Evolutionary conservation across 139 green algal genomes (phyloP).

Genomic region (Chlorella vulgaris): DNA sequence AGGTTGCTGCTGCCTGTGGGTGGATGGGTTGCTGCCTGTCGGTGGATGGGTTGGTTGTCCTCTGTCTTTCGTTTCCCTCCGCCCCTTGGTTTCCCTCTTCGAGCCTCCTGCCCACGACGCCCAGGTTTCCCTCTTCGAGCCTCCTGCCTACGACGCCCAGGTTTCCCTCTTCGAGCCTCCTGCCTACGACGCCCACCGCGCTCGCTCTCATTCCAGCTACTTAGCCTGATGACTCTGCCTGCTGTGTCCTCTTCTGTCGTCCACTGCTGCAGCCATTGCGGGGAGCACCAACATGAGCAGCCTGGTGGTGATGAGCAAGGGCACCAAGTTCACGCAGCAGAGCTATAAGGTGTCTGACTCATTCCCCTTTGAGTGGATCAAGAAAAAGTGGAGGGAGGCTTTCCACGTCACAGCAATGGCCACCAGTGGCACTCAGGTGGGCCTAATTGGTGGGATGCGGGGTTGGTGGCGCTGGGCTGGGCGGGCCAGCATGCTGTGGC

Average conservation of each 20-base stretch:
- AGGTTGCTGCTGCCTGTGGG: too few species aligned
- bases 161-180: too few species aligned
- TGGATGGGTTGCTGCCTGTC: too few species aligned
- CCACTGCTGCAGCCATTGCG: constrained; percentile 27
- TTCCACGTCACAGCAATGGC: constrained; percentile 85
- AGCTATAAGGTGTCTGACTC: constrained; percentile 84
- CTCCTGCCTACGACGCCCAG: neutral
- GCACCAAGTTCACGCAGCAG: constrained; percentile 83
- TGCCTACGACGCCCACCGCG: neutral
- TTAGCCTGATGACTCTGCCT: neutral
- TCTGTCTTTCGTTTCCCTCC: too few species aligned
- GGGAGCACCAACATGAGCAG: constrained; percentile 25
- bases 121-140: neutral
- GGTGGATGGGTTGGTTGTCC: too few species aligned
- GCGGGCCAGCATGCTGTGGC: too few species aligned
- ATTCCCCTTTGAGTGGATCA: constrained; percentile 91
- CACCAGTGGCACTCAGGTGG: constrained; percentile 54
- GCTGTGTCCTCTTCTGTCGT: too few species aligned
- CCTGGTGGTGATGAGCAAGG: constrained; percentile 69
- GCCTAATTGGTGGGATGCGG: neutral
- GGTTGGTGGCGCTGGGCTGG: neutral
- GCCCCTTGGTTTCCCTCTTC: neutral
- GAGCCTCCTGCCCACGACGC: too few species aligned
- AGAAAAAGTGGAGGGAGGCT: constrained; percentile 89
- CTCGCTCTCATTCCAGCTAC: neutral